Percentiles rank a stretch among this genome's conserved stretches.
phyloP scores from a whole-genome alignment of 2,329 filamentous ascomycete genomes.

The Stagonosporopsis vannaccii region DNA sequence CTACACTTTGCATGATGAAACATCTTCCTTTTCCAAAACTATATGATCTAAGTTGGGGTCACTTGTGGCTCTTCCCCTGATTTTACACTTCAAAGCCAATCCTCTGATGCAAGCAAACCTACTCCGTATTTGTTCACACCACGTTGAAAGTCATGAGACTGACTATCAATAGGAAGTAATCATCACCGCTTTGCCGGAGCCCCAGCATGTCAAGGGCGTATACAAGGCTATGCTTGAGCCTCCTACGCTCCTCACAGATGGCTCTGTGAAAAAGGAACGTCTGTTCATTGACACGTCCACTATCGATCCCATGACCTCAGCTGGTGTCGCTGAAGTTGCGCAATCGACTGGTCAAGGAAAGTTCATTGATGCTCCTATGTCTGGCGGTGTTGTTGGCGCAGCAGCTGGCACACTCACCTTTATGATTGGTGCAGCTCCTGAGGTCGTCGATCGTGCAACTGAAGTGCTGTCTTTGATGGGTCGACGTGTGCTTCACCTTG shows the following conservation, averaged over 20 bases:
- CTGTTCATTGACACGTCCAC: conserved; percentile 97
- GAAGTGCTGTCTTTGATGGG: conserved; percentile 83
- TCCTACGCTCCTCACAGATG: conserved; percentile 58
- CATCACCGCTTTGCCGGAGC: conserved; percentile 88
- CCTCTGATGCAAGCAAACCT: conserved; percentile 63
- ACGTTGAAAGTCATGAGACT: conserved; percentile 17
- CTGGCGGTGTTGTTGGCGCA: conserved; percentile 92
- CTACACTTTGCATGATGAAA: conserved; percentile 58
- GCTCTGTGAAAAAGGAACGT: conserved; percentile 64
- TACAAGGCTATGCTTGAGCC: conserved; percentile 77
- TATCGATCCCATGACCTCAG: conserved; percentile 88
- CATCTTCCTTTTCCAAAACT: conserved; percentile 52
- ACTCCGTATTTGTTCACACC: conserved; percentile 11
- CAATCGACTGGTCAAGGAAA: conserved; percentile 70
- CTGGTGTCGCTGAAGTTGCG: conserved; percentile 75
- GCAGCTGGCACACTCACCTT: conserved; percentile 88
- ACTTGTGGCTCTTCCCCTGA: conserved; percentile 65
- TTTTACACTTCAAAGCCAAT: conserved; percentile 75
- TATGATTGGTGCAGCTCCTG: conserved; percentile 80
- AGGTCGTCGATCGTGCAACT: conserved; percentile 69
- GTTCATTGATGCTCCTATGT: conserved; percentile 97
- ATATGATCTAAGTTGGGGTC: conserved; percentile 79
- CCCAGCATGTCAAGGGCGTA: conserved; percentile 83
- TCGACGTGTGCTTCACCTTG: conserved; percentile 83
- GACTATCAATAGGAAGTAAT: conserved; percentile 72